Evolutionary conservation across 805 yeast species (phyloP), one percentile per base, ranked within the genome.

Genomic region (Candida yuanshanica): DNA sequence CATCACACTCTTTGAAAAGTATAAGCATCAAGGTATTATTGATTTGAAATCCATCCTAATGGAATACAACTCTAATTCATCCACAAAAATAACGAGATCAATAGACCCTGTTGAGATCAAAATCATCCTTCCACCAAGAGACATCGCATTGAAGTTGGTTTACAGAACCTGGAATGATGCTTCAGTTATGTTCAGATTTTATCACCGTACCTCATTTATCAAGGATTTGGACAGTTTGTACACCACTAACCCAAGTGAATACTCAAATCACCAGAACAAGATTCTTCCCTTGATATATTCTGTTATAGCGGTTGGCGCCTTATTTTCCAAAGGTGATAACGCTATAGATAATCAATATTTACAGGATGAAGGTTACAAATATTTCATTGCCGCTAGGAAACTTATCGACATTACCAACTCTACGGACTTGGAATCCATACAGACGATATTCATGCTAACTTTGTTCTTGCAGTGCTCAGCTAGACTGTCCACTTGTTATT

Each of bases 391-490:
- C 20, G 95, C 95, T 1, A 67, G 95, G 49, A 81, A 82, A 53
- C 69, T 88, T 49, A 80, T 88, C 35, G 96, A 89, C 59, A 84
- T 88, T 41, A 85, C 95, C 4, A 89, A 88, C 59, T 86, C 90
- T 2, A 75, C 89, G 13, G 95, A 87, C 58, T 70, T 86, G 16
- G 80, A 79, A 51, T 81, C 93, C 10, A 86, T 88, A 46, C 95
- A 89, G 62, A 81, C 95, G 0, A 79, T 87, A 31, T 83, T 88
- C 25, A 83, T 89, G 91, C 69, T 89, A 69, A 82, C 87, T 33
- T 70, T 89, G 48, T 89, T 88, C 59, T 66, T 90, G 39, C 96
- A 89, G 61, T 88, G 95, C 57, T 83, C 95, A 2, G 95, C 96
- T 0, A 70, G 95, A 43, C 66, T 89, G 39, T 83, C 95, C 0